phyloP scores from a whole-genome alignment of 108 stramenopile species.

The Nitzschia sp. region DNA sequence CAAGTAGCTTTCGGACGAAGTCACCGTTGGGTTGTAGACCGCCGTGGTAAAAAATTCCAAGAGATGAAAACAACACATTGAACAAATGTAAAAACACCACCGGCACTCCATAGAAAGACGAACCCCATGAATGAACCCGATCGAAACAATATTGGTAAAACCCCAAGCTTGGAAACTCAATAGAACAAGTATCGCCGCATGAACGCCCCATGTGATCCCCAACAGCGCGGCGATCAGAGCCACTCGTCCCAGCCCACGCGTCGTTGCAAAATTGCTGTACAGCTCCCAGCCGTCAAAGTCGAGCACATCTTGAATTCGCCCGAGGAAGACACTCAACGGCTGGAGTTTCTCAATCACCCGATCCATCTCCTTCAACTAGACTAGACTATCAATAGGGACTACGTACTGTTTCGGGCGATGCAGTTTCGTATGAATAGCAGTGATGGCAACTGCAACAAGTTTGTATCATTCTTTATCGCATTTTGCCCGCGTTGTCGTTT shows the following conservation, averaged over 20 bases:
- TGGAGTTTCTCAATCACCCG: conserved; percentile 16
- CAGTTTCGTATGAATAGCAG: no score
- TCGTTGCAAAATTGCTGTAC: conserved; percentile 51
- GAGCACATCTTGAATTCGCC: conserved; percentile 51
- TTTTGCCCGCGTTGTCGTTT: no score
- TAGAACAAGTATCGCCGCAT: conserved; percentile 35
- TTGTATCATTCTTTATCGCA: no score
- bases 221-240: conserved; percentile 49
- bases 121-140: not conserved
- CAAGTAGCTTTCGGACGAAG: conserved; percentile 81
- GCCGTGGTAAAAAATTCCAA: conserved; percentile 85
- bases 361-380: no score
- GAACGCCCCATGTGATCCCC: conserved; percentile 48
- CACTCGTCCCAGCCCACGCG: conserved; percentile 42
- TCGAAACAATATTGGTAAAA: conserved; percentile 2
- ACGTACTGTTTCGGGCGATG: no score
- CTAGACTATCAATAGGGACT: no score
- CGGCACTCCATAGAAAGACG: conserved; percentile 40
- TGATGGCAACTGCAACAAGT: no score
- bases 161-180: not conserved
- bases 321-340: conserved; percentile 21
- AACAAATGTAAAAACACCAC: conserved; percentile 74
- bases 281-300: conserved; percentile 61
- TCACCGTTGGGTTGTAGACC: conserved; percentile 68
- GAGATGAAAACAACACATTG: conserved; percentile 77